Base-by-base conservation (phyloP, 495 filamentous ascomycete species). In the Staphylotrichum tortipilum region DNA sequence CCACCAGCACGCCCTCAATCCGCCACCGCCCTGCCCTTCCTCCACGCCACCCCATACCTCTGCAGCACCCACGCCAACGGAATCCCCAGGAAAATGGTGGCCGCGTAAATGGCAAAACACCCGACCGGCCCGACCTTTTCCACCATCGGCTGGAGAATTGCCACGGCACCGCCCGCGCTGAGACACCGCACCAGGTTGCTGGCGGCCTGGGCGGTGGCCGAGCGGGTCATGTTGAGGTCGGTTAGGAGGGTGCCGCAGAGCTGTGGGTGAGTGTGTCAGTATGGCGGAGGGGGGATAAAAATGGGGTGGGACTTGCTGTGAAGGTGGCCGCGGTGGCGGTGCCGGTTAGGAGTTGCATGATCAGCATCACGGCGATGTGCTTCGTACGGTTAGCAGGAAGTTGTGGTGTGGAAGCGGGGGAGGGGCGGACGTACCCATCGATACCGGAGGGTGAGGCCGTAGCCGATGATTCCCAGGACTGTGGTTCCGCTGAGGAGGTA, bases 171-270 rank as follows among this genome's bases (percentile, higher is more conserved):
- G 30, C 35, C 50, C 2, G 50, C 50, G 10, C 23, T 23, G 31
- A 51, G 49, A 18, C 49, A 51, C 12, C 49, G 39, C 1, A 51
- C 49, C 31, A 51, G 49, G n/a, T 51, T 51, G 24, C 40, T 44
- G 22, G 49, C 41, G 19, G 40, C 49, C 18, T 45, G 49, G 8
- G 41, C 49, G 1, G 49, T 38, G 22, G 49, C 41, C 8, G 49
- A 44, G 2, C 39, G 22, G 34, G 56, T 47, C 14, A 59, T 54
- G 42, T 67, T 55, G 2, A 66, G 52, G 46, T 67, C 61, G 3
- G 56, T 58, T 11, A 67, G 41, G 34, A 55, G 63, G 41, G 49
- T 69, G 17, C 47, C 47, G 26, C 47, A 50, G 7, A 50, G 33
- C 54, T 56, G 22, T n/a, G 37, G 15, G 19, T 39, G 15, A n/a